Evolutionary conservation across 139 green algal species (phyloP), one percentile per base, ranked within the genome.

Genomic region (Desmodesmus armatus): DNA sequence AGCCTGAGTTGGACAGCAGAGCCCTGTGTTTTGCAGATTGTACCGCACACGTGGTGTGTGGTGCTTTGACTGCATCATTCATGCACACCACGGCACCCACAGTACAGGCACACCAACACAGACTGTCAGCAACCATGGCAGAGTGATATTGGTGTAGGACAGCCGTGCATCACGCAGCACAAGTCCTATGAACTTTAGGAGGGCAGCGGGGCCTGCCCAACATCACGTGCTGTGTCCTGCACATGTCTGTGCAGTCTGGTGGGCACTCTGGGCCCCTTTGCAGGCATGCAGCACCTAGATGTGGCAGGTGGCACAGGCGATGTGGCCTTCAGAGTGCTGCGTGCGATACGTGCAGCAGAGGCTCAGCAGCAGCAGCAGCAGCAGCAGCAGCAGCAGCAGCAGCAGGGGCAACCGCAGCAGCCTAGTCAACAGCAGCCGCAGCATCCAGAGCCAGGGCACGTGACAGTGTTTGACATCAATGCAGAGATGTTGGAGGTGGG

Each of bases 241-340:
- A n/a, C n/a, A n/a, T n/a, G n/a, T n/a, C n/a, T n/a, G n/a, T 83
- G 78, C 78, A 95, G 95, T 58, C 88, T 98, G 44, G 95, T 98
- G 2, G 79, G 94, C 35, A 88, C 88, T 40, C 87, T 99, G 49
- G 80, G 86, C 5, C 94, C 95, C 9, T 98, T 98, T 85, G 88
- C 95, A 5, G 94, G 95, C 17, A 96, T 97, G 94, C 87, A 89
- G 25, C 98, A 99, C 85, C 88, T 99, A 41, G 98, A 99, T 83
- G 96, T 99, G 25, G 97, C 97, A 0, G 98, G 98, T 11, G 98
- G 98, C 84, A 99, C 98, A 9, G 97, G 97, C 0, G 97, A 99
- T 65, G 91, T 99, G 35, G 96, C 94, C 0, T 97, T 98, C 86
- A 85, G 95, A 0, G 92, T 98, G 33, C 84, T 97, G 58, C 39